Conservation (phyloP, 2,329 filamentous ascomycete species). For the Colletotrichum chlorophyti region DNA sequence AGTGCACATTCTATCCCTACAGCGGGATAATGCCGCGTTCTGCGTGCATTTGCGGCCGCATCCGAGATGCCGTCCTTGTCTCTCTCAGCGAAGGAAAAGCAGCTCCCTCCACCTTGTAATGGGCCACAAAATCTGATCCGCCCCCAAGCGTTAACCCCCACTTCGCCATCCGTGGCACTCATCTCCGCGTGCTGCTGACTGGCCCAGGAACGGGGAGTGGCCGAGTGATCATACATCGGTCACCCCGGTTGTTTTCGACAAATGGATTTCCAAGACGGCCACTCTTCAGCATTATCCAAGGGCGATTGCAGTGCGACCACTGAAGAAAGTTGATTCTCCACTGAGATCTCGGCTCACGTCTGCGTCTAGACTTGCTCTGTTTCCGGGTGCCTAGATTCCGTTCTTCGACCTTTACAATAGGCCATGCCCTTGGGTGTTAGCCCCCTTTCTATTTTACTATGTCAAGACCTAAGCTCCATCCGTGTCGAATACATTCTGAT, state of each 20-base stretch:
- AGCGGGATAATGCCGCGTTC: background rate
- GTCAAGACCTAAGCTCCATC: too few species aligned
- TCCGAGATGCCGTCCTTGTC: background rate
- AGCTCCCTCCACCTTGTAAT: background rate
- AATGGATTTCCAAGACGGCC: slow-evolving; percentile 6
- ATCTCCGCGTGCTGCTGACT: slow-evolving; percentile 23
- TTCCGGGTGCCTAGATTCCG: background rate
- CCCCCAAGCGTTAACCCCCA: background rate
- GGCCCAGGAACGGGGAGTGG: slow-evolving; percentile 18
- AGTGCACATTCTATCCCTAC: background rate
- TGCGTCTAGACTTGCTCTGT: background rate
- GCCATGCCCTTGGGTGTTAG: background rate
- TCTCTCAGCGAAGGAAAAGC: background rate
- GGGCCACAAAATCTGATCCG: background rate
- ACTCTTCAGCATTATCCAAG: background rate
- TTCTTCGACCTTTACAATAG: background rate
- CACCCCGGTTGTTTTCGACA: slow-evolving; percentile 12
- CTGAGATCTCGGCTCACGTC: background rate
- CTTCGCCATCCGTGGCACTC: background rate
- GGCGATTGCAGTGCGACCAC: background rate
- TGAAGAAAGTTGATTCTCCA: background rate
- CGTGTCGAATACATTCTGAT: too few species aligned
- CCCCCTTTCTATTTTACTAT: background rate
- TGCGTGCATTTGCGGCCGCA: background rate
- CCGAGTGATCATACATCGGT: slow-evolving; percentile 21